phyloP scores from a whole-genome alignment of 2,329 filamentous ascomycete species.

The Xylaria sp. region DNA sequence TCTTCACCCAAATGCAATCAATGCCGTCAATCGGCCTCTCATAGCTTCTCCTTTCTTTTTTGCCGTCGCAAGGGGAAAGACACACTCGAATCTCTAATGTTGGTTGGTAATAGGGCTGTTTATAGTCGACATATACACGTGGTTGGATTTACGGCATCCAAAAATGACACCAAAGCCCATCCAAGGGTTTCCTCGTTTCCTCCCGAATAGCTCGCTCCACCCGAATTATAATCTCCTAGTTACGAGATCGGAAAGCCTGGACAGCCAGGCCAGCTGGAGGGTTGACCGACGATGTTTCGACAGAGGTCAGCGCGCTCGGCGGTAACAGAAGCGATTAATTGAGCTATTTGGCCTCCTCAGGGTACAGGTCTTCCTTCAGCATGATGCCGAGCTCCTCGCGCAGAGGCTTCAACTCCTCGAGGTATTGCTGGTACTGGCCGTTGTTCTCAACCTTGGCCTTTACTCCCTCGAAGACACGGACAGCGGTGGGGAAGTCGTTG shows the following conservation, averaged over 20 bases:
- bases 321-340: slow-evolving; percentile 10
- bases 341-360: slow-evolving; percentile 64
- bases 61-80: neutral
- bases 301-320: slow-evolving; percentile 13
- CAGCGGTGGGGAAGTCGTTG: slow-evolving; percentile 98
- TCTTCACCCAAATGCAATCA: slow-evolving; percentile 30
- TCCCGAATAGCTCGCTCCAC: slow-evolving; percentile 22
- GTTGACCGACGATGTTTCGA: slow-evolving; percentile 8
- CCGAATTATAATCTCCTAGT: slow-evolving; percentile 17
- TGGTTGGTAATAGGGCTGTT: slow-evolving; percentile 29
- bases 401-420: slow-evolving; percentile 90
- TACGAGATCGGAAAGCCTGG: slow-evolving; percentile 9
- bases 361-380: slow-evolving; percentile 94
- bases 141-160: slow-evolving; percentile 27
- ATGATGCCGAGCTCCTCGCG: slow-evolving; percentile 92
- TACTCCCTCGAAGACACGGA: slow-evolving; percentile 98
- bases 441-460: slow-evolving; percentile 99
- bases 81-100: slow-evolving; percentile 33
- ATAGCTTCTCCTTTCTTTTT: slow-evolving; percentile 11
- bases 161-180: slow-evolving; percentile 28
- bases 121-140: slow-evolving; percentile 44
- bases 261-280: slow-evolving; percentile 2
- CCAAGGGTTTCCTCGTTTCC: slow-evolving; percentile 20
- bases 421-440: slow-evolving; percentile 95
- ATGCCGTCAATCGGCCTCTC: slow-evolving; percentile 10